These are phyloP conservation scores for Penicillium psychrofluorescens DNA, from an alignment of 495 filamentous ascomycete species.

Conservation along the genomic window DNA sequence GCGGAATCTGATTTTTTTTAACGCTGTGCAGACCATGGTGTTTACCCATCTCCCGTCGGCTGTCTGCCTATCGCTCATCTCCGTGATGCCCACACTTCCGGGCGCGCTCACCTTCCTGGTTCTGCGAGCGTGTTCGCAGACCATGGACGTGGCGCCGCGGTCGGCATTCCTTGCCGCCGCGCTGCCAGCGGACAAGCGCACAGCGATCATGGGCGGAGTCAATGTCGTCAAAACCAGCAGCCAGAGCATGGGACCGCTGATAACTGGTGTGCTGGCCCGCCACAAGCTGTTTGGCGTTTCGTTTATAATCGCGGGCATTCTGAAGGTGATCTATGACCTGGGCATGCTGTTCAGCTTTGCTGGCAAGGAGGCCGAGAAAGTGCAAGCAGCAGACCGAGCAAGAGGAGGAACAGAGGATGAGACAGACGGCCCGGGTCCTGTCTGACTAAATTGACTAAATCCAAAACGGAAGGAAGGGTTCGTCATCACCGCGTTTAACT, in stretches of 20 bases:
- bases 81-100: constrained; percentile 47
- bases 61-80: constrained; percentile 63
- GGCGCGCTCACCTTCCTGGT: constrained; percentile 57
- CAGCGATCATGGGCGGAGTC: constrained; percentile 67
- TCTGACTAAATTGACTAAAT: too few species aligned
- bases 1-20: too few species aligned
- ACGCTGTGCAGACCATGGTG: constrained; percentile 74
- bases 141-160: constrained; percentile 78
- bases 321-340: constrained; percentile 68
- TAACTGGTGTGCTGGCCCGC: constrained; percentile 61
- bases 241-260: constrained; percentile 55
- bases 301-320: constrained; percentile 61
- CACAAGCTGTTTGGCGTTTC: constrained; percentile 59
- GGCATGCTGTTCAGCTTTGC: constrained; percentile 64
- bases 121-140: constrained; percentile 61
- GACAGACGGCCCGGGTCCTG: too few species aligned
- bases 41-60: constrained; percentile 77
- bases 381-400: constrained; percentile 11
- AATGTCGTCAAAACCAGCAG: constrained; percentile 60
- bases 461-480: too few species aligned
- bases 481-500: too few species aligned
- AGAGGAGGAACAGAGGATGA: constrained; percentile 9
- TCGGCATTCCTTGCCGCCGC: constrained; percentile 71
- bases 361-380: constrained; percentile 30
- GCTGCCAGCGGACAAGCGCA: constrained; percentile 65